Evolutionary conservation across 2,329 filamentous ascomycete genomes (phyloP).

Genomic region (Fusarium sp.): DNA sequence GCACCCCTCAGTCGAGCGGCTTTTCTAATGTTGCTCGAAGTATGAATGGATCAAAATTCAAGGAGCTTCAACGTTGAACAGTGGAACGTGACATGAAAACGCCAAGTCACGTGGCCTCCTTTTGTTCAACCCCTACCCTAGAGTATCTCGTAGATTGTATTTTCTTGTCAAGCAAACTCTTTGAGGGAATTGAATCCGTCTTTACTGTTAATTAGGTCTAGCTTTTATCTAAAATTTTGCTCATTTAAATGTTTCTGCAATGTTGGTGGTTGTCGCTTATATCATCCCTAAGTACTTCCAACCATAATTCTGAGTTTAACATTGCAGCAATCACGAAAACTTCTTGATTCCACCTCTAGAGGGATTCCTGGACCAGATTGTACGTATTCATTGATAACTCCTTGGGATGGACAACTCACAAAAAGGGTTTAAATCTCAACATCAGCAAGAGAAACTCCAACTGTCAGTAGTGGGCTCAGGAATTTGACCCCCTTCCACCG

Average conservation of each 20-base stretch:
- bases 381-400: too few relatives aligned
- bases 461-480: not conserved
- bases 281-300: too few relatives aligned
- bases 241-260: not conserved
- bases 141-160: not conserved
- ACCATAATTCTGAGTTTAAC: not conserved
- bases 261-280: not conserved
- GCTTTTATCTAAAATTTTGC: not conserved
- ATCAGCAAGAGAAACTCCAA: not conserved
- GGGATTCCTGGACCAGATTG: too few relatives aligned
- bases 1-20: not conserved
- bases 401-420: too few relatives aligned
- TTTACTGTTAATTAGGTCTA: not conserved
- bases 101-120: conserved; percentile 42
- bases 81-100: conserved; percentile 39
- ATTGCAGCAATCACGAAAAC: not conserved
- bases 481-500: not conserved
- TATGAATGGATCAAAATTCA: conserved; percentile 4
- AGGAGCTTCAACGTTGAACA: not conserved
- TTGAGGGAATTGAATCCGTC: not conserved
- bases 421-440: not conserved
- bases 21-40: conserved; percentile 9
- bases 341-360: too few relatives aligned
- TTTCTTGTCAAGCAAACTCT: not conserved
- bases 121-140: not conserved